Conservation (phyloP, 768 basidiomycete genomes). For the Leccinum barrowsii region DNA sequence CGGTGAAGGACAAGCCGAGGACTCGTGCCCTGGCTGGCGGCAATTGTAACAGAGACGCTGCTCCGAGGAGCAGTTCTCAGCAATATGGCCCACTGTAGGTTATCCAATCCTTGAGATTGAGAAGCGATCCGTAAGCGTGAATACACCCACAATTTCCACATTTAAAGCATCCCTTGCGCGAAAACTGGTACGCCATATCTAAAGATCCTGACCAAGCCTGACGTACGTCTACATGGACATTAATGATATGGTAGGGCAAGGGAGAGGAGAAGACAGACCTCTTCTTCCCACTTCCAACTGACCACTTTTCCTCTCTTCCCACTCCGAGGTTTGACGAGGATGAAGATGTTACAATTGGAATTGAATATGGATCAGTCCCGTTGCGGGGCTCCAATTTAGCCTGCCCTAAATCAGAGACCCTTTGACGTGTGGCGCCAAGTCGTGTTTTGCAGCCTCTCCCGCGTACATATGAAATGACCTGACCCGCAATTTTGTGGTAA, state of each 20-base stretch:
- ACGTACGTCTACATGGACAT: conserved; percentile 37
- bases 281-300: conserved; percentile 73
- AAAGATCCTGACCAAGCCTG: conserved; percentile 41
- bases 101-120: conserved; percentile 13
- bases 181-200: conserved; percentile 76
- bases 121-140: conserved; percentile 9
- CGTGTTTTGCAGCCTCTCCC: background rate
- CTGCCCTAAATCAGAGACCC: conserved; percentile 34
- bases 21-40: conserved; percentile 92
- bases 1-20: conserved; percentile 81
- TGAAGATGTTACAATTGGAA: conserved; percentile 37
- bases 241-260: conserved; percentile 10
- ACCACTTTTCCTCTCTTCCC: conserved; percentile 62
- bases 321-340: conserved; percentile 56
- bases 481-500: conserved; percentile 1
- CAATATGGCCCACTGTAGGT: conserved; percentile 80
- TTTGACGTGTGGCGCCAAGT: conserved; percentile 24
- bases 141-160: conserved; percentile 79
- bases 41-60: conserved; percentile 94
- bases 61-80: conserved; percentile 86
- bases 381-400: conserved; percentile 16
- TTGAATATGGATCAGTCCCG: background rate
- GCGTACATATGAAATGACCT: conserved; percentile 8
- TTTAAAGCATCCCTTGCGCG: conserved; percentile 89
- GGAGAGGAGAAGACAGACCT: conserved; percentile 39